Conservation (phyloP, 2,329 filamentous ascomycete species). For the Colletotrichum sublineola region DNA sequence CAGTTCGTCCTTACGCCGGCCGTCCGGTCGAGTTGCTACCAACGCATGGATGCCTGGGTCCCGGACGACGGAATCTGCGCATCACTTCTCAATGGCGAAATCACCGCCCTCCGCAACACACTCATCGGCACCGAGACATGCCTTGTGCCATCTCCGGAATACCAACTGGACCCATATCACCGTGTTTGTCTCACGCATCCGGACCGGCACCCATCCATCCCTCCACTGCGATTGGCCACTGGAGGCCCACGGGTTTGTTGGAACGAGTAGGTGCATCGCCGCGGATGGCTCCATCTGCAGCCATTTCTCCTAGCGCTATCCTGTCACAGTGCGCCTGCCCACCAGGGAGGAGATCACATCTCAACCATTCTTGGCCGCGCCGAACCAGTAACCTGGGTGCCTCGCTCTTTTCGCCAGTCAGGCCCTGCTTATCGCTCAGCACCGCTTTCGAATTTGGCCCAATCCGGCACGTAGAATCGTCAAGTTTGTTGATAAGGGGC, state of each 20-base stretch:
- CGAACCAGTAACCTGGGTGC: not conserved
- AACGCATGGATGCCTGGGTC: not conserved
- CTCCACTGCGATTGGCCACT: conserved; percentile 2
- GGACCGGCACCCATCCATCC: not conserved
- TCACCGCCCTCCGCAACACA: not conserved
- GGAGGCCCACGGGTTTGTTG: not conserved
- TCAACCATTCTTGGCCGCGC: not conserved
- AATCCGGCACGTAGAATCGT: not conserved
- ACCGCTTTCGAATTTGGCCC: not conserved
- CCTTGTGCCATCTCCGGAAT: not conserved
- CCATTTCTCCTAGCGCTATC: conserved; percentile 31
- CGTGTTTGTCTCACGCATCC: not conserved
- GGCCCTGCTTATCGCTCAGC: not conserved
- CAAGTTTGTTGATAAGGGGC: not conserved
- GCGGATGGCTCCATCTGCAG: conserved; percentile 27
- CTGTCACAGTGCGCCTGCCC: conserved; percentile 18
- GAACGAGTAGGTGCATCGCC: not conserved
- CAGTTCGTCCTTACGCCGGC: no score
- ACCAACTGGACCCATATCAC: not conserved
- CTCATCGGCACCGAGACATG: not conserved
- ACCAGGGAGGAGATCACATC: not conserved
- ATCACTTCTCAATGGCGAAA: conserved; percentile 21
- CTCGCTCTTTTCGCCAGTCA: not conserved
- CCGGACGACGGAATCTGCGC: conserved; percentile 14
- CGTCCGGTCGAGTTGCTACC: not conserved